Percentiles rank a stretch among this genome's conserved stretches.
phyloP scores from a whole-genome alignment of 805 yeast species.

The Teunomyces barrocoloradensis region DNA sequence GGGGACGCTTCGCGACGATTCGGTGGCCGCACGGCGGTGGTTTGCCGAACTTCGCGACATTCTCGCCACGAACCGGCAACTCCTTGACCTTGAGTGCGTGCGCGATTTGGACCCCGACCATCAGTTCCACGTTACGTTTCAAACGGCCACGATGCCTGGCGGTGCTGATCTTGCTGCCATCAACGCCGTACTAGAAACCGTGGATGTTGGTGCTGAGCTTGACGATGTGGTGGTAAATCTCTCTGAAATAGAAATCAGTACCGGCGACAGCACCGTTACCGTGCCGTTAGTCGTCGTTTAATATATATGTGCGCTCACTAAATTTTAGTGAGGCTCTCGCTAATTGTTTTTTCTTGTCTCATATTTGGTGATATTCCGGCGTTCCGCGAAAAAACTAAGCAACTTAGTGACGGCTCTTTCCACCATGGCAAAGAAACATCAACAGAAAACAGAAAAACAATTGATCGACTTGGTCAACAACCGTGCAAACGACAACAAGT shows the following conservation, averaged over 20 bases:
- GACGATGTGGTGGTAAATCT: conserved; percentile 4
- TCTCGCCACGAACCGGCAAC: conserved; percentile 10
- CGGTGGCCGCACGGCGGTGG: conserved; percentile 6
- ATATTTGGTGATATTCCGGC: background rate
- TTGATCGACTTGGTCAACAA: conserved; percentile 60
- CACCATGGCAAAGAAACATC: conserved; percentile 36
- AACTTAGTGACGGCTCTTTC: background rate
- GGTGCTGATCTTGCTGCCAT: conserved; percentile 2
- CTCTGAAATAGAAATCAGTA: background rate
- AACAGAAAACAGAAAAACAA: conserved; percentile 46
- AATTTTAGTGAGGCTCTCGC: too few species aligned
- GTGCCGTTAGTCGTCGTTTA: background rate
- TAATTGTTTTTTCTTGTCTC: background rate
- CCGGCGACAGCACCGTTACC: background rate
- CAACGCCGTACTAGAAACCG: background rate
- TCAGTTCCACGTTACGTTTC: conserved; percentile 14
- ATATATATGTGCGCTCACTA: background rate
- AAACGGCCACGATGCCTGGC: conserved; percentile 8
- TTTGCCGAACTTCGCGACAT: conserved; percentile 9
- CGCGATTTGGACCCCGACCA: background rate
- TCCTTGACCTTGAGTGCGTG: conserved; percentile 2
- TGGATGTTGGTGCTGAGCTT: conserved; percentile 5
- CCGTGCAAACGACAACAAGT: conserved; percentile 59
- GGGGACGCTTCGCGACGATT: conserved; percentile 3
- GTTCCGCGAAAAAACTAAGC: conserved; percentile 3